Evolutionary conservation across 2,329 filamentous ascomycete species (phyloP).

Genomic region (Xylaria sp.): DNA sequence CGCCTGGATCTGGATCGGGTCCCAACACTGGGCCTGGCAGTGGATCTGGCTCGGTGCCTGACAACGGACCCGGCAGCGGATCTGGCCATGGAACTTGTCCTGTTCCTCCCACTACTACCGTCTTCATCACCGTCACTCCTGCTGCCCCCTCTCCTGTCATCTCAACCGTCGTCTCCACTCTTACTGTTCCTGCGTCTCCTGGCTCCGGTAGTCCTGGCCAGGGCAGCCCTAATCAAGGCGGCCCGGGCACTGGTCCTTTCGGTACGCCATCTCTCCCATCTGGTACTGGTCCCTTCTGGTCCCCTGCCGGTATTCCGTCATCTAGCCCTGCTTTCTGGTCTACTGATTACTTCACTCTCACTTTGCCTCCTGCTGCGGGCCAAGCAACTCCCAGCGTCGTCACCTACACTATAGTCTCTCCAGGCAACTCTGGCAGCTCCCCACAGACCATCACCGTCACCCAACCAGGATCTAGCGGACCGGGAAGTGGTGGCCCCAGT

Average conservation of each 20-base stretch:
- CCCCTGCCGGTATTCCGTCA: slow-evolving; percentile 38
- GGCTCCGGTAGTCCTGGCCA: slow-evolving; percentile 35
- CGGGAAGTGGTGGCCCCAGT: slow-evolving; percentile 9
- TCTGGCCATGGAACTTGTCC: slow-evolving; percentile 53
- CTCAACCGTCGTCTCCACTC: slow-evolving; percentile 50
- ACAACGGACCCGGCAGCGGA: slow-evolving; percentile 23
- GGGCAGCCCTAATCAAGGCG: slow-evolving; percentile 38
- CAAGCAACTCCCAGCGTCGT: slow-evolving; percentile 37
- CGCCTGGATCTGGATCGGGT: slow-evolving; percentile 7
- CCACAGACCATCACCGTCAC: slow-evolving; percentile 35
- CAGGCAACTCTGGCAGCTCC: slow-evolving; percentile 27
- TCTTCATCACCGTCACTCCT: slow-evolving; percentile 61
- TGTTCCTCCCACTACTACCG: slow-evolving; percentile 55
- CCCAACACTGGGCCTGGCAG: too few relatives aligned
- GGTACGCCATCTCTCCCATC: slow-evolving; percentile 37
- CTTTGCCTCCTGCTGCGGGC: slow-evolving; percentile 42
- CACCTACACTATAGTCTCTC: slow-evolving; percentile 46
- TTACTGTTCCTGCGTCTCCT: slow-evolving; percentile 43
- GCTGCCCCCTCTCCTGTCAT: slow-evolving; percentile 47
- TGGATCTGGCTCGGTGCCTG: not conserved
- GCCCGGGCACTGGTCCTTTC: slow-evolving; percentile 35
- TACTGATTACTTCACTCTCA: slow-evolving; percentile 47
- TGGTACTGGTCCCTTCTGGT: slow-evolving; percentile 40
- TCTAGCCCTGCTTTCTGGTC: slow-evolving; percentile 43
- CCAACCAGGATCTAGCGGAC: slow-evolving; percentile 28